Conservation (phyloP, 2,329 filamentous ascomycete genomes). For the Ophiostoma triangulosporum region DNA sequence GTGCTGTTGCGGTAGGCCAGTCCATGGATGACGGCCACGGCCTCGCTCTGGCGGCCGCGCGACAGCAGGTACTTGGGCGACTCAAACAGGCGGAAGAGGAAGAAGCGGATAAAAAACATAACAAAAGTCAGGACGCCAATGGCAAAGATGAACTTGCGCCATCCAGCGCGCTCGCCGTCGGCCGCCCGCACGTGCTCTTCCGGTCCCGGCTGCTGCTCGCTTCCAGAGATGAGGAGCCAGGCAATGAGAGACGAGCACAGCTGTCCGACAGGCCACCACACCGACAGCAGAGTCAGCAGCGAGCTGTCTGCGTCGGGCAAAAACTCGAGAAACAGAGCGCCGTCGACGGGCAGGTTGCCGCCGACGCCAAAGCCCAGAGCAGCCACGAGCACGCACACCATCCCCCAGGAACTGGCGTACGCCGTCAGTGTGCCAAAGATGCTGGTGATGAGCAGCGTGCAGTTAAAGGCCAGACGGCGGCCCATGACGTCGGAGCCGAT, state of each 20-base stretch:
- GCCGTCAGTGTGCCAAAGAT: conserved; percentile 61
- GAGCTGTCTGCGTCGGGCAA: conserved; percentile 61
- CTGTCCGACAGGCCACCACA: conserved; percentile 80
- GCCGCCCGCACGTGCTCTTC: background rate
- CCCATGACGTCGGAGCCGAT: conserved; percentile 66
- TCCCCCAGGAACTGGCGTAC: conserved; percentile 53
- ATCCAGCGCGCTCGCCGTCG: conserved; percentile 36
- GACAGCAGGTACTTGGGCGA: conserved; percentile 75
- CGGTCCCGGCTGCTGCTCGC: conserved; percentile 14
- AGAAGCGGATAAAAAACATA: conserved; percentile 70
- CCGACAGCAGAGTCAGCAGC: conserved; percentile 64
- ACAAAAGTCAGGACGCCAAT: conserved; percentile 59
- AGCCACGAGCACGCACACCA: conserved; percentile 46
- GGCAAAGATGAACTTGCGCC: conserved; percentile 60
- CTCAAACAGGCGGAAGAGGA: conserved; percentile 70
- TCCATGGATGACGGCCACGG: conserved; percentile 66
- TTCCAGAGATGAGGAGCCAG: conserved; percentile 63
- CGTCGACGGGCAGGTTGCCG: conserved; percentile 67
- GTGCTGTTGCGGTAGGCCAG: conserved; percentile 58
- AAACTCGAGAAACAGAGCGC: conserved; percentile 72
- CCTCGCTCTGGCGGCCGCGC: conserved; percentile 62
- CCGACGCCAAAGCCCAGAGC: conserved; percentile 55
- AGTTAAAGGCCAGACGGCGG: conserved; percentile 68
- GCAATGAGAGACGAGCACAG: conserved; percentile 57
- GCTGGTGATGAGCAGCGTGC: conserved; percentile 60